Evolutionary conservation across 805 yeast species (phyloP), one percentile per base, ranked within the genome.

Genomic region (Candida alai): DNA sequence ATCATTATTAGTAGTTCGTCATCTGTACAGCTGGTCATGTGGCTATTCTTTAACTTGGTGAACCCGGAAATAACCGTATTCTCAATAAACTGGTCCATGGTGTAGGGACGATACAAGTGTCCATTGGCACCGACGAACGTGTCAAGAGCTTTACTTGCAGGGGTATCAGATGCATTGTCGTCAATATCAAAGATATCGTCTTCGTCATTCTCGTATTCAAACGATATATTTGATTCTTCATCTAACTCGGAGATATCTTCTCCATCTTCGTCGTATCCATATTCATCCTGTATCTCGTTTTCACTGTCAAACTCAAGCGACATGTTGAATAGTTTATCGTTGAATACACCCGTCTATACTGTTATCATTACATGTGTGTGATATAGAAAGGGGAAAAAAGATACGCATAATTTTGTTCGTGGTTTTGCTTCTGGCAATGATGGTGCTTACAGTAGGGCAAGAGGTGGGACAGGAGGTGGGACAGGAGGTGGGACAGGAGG

Each of bases 1-100:
- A 64, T 53, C 58, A 65, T 50, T 14, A 60, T 44, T 15, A 64
- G 34, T 13, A 60, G 36, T 22, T 63, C 68, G 32, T 58, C 64
- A 8, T 44, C 35, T 8, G 49, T 28, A 34, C 63, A 56, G 16
- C 43, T 42, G 11, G 65, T 57, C 16, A 64, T 42, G 19, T 54
- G 50, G 25, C 43, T 43, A 14, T 43, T 36, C 28, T 45, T 47
- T 23, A 64, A 46, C 28, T 31, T 35, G 12, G 40, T 37, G 11
- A 50, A 52, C 22, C 54, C 49, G 16, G 42, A 46, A 6, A 62
- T 29, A 24, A 54, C 54, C 19, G 43, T 47, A 15, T 37, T 36
- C 19, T 53, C 47, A 13, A 63, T 49, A 36, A 49, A 58, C 21
- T 50, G 47, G 8, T 44, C 40, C 10, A 57, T 20, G 3, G 46